Base-by-base conservation (phyloP, 2,329 filamentous ascomycete genomes). In the Pseudogymnoascus sp. region DNA sequence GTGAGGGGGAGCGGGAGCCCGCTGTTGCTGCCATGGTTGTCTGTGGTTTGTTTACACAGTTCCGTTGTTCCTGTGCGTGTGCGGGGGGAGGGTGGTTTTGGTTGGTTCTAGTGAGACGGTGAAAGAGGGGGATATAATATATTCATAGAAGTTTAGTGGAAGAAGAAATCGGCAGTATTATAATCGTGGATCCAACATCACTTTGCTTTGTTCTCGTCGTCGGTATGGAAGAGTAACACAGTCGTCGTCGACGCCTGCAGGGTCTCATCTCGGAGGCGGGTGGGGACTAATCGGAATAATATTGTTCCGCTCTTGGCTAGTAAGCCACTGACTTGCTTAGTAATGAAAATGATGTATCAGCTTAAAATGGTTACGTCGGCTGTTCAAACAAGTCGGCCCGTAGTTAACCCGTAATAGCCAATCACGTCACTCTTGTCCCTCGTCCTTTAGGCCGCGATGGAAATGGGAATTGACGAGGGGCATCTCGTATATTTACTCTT, bases 1-100 rank as follows among this genome's bases (percentile, higher is more conserved):
- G 83, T 25, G 82, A 82, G 37, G 74, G 75, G 31, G 77, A 73
- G 31, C 69, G 69, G 37, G 64, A 63, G 14, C n/a, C 46, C 25
- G 59, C 37, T 11, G 69, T 65, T 18, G 64, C 62, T 40, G 59
- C 59, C 59, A 60, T 60, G 63, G 65, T 38, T 63, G 64, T 59
- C 38, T 63, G 64, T 59, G 59, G 62, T 64, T 60, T 60, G 59
- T 60, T 60, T 38, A 60, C 59, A 60, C 59, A 10, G 59, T 60
- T 60, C 34, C 16, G 10, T 60, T 60, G 31, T 37, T 37, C 34
- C 34, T 60, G 59, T 37, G 34, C 18, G 12, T 60, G 59, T 37
- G 34, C 18, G 12, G 34, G 59, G 59, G 23, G 37, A 40, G 11
- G 25, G 25, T 56, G 8, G 8, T 18, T 56, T 34, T 1, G 31